A percentile compares a stretch with the other conserved stretches of the same genome.
Evolutionary conservation across 1,284 basidiomycete species (phyloP).

Genomic region (Rhizoctonia solani): DNA sequence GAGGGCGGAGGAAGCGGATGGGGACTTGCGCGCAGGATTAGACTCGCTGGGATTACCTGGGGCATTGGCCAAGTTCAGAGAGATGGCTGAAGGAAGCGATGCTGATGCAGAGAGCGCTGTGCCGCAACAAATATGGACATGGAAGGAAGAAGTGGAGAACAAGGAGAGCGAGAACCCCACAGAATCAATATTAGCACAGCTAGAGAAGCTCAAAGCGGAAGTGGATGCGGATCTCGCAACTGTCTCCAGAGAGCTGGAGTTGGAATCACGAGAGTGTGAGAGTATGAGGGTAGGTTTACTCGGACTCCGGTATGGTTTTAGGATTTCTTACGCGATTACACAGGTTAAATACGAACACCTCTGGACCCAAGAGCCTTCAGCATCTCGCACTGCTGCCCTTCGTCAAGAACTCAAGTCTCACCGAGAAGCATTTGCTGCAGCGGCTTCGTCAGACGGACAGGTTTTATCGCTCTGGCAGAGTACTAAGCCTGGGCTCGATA

Average conservation of each 20-base stretch:
- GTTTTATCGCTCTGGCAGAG: slow-evolving; percentile 76
- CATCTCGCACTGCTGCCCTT: slow-evolving; percentile 68
- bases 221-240: slow-evolving; percentile 66
- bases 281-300: slow-evolving; percentile 59
- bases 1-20: slow-evolving; percentile 81
- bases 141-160: slow-evolving; percentile 75
- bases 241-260: slow-evolving; percentile 67
- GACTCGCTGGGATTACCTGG: slow-evolving; percentile 84
- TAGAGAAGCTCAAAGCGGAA: slow-evolving; percentile 64
- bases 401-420: slow-evolving; percentile 84
- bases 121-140: slow-evolving; percentile 71
- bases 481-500: slow-evolving; percentile 66
- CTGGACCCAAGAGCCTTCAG: slow-evolving; percentile 90
- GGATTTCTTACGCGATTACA: not conserved
- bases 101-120: slow-evolving; percentile 54
- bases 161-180: slow-evolving; percentile 69
- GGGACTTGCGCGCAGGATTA: slow-evolving; percentile 76
- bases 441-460: slow-evolving; percentile 77
- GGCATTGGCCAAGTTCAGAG: slow-evolving; percentile 74
- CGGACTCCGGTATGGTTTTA: not conserved
- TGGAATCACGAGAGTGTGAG: slow-evolving; percentile 82
- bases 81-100: slow-evolving; percentile 73
- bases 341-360: slow-evolving; percentile 79
- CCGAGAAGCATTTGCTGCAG: slow-evolving; percentile 73
- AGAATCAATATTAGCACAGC: slow-evolving; percentile 62